phyloP scores from a whole-genome alignment of 441 rosid species.

The Erodium texanum region DNA sequence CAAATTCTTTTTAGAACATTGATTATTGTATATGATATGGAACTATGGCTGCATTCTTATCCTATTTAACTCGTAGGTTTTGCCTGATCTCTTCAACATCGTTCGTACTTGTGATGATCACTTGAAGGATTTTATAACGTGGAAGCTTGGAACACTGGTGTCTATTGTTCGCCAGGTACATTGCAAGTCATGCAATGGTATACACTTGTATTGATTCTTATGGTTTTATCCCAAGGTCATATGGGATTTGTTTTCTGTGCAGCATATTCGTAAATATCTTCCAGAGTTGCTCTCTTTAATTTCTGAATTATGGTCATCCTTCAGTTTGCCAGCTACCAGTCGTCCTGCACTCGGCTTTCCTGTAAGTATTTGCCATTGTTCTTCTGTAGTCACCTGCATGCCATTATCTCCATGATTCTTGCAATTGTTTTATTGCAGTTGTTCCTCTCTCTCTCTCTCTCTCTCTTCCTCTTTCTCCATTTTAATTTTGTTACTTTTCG shows the following conservation, averaged over 20 bases:
- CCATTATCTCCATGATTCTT: constrained; percentile 4
- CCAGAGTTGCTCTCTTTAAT: constrained; percentile 72
- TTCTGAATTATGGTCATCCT: constrained; percentile 95
- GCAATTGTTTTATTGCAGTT: not conserved
- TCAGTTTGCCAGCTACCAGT: constrained; percentile 64
- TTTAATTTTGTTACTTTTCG: constrained; percentile 10
- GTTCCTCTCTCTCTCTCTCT: no score
- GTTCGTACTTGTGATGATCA: constrained; percentile 90
- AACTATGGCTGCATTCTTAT: not conserved
- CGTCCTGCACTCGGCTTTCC: constrained; percentile 86
- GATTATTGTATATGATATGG: no score
- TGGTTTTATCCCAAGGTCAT: constrained; percentile 14
- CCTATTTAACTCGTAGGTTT: constrained; percentile 45
- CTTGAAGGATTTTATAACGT: constrained; percentile 89
- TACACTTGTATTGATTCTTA: constrained; percentile 3
- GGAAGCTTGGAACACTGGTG: constrained; percentile 97
- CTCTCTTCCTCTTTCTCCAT: no score
- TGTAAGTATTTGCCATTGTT: constrained; percentile 28
- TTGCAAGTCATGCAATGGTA: constrained; percentile 15
- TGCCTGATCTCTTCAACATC: constrained; percentile 94
- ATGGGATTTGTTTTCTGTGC: constrained; percentile 33
- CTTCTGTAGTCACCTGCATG: not conserved
- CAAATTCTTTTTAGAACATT: no score
- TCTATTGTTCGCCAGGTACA: constrained; percentile 98
- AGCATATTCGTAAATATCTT: constrained; percentile 97